phyloP scores from a whole-genome alignment of 345 rosid species.

The Boechera stricta region DNA sequence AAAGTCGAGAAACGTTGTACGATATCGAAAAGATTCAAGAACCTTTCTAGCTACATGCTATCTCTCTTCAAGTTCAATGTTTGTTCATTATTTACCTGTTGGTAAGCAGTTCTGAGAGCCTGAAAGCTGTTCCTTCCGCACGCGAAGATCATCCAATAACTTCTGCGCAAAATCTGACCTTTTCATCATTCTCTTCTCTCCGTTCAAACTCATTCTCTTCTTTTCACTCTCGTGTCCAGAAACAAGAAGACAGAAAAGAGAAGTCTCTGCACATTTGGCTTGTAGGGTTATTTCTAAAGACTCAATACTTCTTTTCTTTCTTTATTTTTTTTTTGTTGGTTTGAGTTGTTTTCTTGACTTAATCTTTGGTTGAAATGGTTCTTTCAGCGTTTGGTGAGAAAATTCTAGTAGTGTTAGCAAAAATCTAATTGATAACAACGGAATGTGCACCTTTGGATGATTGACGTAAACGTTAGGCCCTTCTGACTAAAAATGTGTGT shows the following conservation, averaged over 20 bases:
- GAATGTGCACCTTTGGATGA: slow-evolving; percentile 45
- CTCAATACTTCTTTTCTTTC: background rate
- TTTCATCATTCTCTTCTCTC: slow-evolving; percentile 63
- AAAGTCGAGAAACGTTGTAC: background rate
- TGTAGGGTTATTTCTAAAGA: slow-evolving; percentile 31
- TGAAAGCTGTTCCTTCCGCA: slow-evolving; percentile 76
- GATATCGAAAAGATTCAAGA: background rate
- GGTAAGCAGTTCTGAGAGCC: slow-evolving; percentile 49
- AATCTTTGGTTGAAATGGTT: slow-evolving; percentile 61
- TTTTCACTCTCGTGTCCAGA: background rate
- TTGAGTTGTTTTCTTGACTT: slow-evolving; percentile 39
- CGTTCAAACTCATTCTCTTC: slow-evolving; percentile 35
- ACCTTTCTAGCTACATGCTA: background rate
- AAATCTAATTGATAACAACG: slow-evolving; percentile 42
- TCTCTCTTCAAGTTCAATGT: background rate
- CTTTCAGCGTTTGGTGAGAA: slow-evolving; percentile 82
- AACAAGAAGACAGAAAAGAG: slow-evolving; percentile 12
- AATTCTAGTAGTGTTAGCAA: slow-evolving; percentile 35
- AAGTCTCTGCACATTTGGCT: slow-evolving; percentile 29
- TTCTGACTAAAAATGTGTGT: slow-evolving; percentile 32
- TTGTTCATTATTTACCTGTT: slow-evolving; percentile 52
- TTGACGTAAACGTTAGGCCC: slow-evolving; percentile 74
- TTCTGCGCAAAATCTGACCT: slow-evolving; percentile 92
- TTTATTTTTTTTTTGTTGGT: slow-evolving; percentile 16
- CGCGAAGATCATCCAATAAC: slow-evolving; percentile 84